Percentiles rank a stretch among this genome's conserved stretches.
Evolutionary conservation across 805 yeast species (phyloP).

Genomic region (Pichia gijzeniarum): DNA sequence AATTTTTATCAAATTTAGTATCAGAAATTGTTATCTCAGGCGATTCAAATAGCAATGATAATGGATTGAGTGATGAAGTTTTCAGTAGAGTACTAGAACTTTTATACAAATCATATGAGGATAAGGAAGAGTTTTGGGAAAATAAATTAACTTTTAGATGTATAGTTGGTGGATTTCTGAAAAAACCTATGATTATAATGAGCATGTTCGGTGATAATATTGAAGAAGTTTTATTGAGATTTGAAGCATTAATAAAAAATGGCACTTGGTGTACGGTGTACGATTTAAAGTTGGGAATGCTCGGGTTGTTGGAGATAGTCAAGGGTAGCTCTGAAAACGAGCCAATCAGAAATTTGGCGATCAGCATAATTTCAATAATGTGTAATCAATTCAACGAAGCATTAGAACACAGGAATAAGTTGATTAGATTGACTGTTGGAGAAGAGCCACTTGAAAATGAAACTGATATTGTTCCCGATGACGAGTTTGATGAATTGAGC

Average conservation of each 20-base stretch:
- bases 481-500: slow-evolving; percentile 28
- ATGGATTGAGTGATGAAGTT: slow-evolving; percentile 11
- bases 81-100: slow-evolving; percentile 7
- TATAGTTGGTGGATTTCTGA: slow-evolving; percentile 11
- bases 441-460: slow-evolving; percentile 14
- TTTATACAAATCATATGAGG: slow-evolving; percentile 6
- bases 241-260: slow-evolving; percentile 6
- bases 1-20: slow-evolving; percentile 18
- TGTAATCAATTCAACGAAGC: slow-evolving; percentile 32
- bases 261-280: slow-evolving; percentile 37
- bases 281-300: slow-evolving; percentile 47
- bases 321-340: slow-evolving; percentile 25
- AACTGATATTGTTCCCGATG: background rate
- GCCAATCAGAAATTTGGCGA: slow-evolving; percentile 12
- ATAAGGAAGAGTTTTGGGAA: slow-evolving; percentile 15
- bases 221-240: slow-evolving; percentile 3
- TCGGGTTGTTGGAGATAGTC: slow-evolving; percentile 37
- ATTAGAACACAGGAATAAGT: slow-evolving; percentile 39
- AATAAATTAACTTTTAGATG: slow-evolving; percentile 7
- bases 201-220: slow-evolving; percentile 9
- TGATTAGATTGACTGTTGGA: slow-evolving; percentile 30
- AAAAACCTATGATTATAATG: slow-evolving; percentile 4
- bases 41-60: slow-evolving; percentile 5
- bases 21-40: slow-evolving; percentile 11
- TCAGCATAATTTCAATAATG: slow-evolving; percentile 1